Base-by-base conservation (phyloP, 2,329 filamentous ascomycete species). In the Aspergillus pseudonomiae region DNA sequence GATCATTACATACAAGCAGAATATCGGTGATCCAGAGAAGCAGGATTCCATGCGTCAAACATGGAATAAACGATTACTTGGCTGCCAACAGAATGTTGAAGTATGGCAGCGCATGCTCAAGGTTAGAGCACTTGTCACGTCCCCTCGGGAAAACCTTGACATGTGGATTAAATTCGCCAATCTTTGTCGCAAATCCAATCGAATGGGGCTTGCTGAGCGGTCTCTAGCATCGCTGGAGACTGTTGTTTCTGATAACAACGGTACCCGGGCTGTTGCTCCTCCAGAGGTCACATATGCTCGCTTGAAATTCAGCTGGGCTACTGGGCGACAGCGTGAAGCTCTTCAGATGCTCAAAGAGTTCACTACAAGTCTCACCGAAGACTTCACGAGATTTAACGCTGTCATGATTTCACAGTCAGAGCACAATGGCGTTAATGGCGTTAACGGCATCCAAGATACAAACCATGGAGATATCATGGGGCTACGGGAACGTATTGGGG, bases 141-240 rank as follows among this genome's bases (percentile, higher is more conserved):
- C 90, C 0, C 94, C 96, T 0, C 88, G 88, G 39, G 94, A 99
- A 76, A 97, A 97, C 73, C 93, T 96, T 84, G 92, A 96, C 73
- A 99, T 99, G 93, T 97, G 94, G 89, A 98, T 99, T 83, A 99
- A 99, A 77, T 99, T 97, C 76, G 92, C 95, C 72, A 99, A 98
- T 72, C 87, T 99, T 6, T 99, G 96, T 79, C 91, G 96, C 72
- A 99, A 99, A 79, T 97, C 94, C 52, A 91, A 93, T 63, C 91
- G 95, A 34, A 94, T 94, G 85, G 94, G 95, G 11, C 86, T 99
- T 56, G 95, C 95, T 0, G 95, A 99, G 80, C 96, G 97, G 80
- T 96, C 94, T 12, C 82, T 99, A 59, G 94, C 95, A 75, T 92
- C 93, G 65, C 84, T 99, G n/a, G 90, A 97, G 61, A 91, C 90